Evolutionary conservation across 2,329 filamentous ascomycete species (phyloP).

Genomic region (Chalaropsis ovoidea): DNA sequence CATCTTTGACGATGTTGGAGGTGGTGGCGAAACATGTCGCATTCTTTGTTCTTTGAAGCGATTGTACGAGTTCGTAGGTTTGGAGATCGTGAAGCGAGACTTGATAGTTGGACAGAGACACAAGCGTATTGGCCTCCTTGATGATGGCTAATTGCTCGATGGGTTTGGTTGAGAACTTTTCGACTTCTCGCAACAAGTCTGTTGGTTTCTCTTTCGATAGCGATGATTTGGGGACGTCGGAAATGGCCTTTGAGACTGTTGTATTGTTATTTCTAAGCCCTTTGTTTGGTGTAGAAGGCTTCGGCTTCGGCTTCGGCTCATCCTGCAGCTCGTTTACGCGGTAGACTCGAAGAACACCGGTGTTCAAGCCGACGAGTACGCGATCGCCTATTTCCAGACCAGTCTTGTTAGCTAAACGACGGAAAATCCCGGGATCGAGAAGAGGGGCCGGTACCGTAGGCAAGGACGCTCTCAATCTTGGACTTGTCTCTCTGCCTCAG

Average conservation of each 20-base stretch:
- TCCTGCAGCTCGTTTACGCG: slow-evolving; percentile 61
- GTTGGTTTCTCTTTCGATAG: slow-evolving; percentile 47
- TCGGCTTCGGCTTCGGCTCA: slow-evolving; percentile 16
- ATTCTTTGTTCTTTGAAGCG: slow-evolving; percentile 70
- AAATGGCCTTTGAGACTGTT: slow-evolving; percentile 16
- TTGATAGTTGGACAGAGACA: slow-evolving; percentile 82
- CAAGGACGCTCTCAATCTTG: slow-evolving; percentile 89
- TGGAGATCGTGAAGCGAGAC: slow-evolving; percentile 84
- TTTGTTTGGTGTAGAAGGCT: slow-evolving; percentile 4
- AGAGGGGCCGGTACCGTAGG: slow-evolving; percentile 55
- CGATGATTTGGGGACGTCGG: slow-evolving; percentile 13
- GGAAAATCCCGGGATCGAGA: not conserved
- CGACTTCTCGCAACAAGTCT: slow-evolving; percentile 80
- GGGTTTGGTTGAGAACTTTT: slow-evolving; percentile 82
- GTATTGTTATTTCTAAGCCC: not conserved
- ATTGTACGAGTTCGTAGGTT: slow-evolving; percentile 71
- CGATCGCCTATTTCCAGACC: slow-evolving; percentile 57
- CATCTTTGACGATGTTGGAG: slow-evolving; percentile 88
- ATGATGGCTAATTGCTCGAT: slow-evolving; percentile 92
- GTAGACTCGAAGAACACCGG: slow-evolving; percentile 80
- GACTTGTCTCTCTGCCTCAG: slow-evolving; percentile 91
- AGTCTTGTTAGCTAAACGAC: slow-evolving; percentile 21
- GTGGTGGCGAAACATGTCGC: slow-evolving; percentile 86
- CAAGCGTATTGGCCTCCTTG: slow-evolving; percentile 83
- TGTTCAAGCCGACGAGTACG: slow-evolving; percentile 83